phyloP scores from a whole-genome alignment of 768 basidiomycete genomes.

The Hydnomerulius pinastri region DNA sequence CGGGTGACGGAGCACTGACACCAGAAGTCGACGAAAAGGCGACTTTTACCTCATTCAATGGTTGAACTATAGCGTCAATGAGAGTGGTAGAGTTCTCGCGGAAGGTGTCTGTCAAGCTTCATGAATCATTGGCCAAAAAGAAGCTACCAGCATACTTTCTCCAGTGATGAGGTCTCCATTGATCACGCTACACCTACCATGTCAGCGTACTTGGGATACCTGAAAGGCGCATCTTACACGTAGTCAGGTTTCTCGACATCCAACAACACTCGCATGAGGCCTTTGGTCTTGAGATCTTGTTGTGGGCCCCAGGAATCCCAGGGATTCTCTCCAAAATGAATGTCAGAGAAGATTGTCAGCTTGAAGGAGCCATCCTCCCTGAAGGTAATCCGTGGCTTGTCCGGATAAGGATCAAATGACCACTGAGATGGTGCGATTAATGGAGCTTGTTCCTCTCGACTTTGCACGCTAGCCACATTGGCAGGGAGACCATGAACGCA shows the following conservation, averaged over 20 bases:
- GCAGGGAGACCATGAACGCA: too few species aligned
- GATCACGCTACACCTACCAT: slow-evolving; percentile 48
- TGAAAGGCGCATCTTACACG: slow-evolving; percentile 47
- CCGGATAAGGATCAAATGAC: slow-evolving; percentile 42
- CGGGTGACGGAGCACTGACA: slow-evolving; percentile 38
- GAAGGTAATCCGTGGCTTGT: slow-evolving; percentile 57
- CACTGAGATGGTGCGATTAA: too few species aligned
- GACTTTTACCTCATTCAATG: slow-evolving; percentile 54
- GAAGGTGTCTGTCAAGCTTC: slow-evolving; percentile 51
- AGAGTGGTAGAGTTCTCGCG: slow-evolving; percentile 65
- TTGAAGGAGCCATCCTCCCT: slow-evolving; percentile 64
- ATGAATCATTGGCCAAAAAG: background rate
- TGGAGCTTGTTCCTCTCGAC: slow-evolving; percentile 1
- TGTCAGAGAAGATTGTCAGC: slow-evolving; percentile 71
- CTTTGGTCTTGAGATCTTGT: slow-evolving; percentile 65
- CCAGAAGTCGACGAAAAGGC: slow-evolving; percentile 74
- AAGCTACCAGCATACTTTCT: slow-evolving; percentile 46
- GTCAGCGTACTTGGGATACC: background rate
- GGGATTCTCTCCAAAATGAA: slow-evolving; percentile 77
- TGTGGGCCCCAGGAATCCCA: slow-evolving; percentile 67
- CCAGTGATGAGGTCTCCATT: slow-evolving; percentile 79
- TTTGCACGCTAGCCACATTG: too few species aligned
- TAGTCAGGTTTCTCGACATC: slow-evolving; percentile 65
- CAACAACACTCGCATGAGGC: slow-evolving; percentile 58
- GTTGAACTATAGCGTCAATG: slow-evolving; percentile 64